Evolutionary conservation across 345 rosid genomes (phyloP), one percentile per base, ranked within the genome.

Genomic region (Salix udensis): DNA sequence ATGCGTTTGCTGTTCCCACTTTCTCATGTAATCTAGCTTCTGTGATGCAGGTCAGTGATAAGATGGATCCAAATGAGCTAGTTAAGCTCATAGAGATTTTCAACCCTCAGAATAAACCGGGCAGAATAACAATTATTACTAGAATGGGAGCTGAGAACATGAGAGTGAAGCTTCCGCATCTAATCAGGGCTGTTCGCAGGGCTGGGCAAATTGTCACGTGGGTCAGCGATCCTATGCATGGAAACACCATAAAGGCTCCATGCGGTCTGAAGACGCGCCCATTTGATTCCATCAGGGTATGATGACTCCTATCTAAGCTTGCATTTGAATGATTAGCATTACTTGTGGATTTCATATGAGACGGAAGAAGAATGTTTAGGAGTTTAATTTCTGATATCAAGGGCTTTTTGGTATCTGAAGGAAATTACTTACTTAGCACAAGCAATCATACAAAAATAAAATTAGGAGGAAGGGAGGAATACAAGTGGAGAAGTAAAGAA

Each of bases 171-270:
- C 94, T 93, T 83, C 98, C 98, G 64, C 89, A 93, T 87, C 82
- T 93, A 73, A 90, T 93, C 12, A 83, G 97, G 83, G 97, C 94
- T 24, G 95, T 91, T 19, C 89, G 94, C 19, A 65, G 89, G 10
- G 90, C 95, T 23, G 97, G 98, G 64, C 97, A 85, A 78, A 91
- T 91, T 78, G 97, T 91, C 77, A 91, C 97, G 24, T 93, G 98
- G 97, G 95, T 93, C 77, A 91, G 97, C 78, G 98, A 93, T 83
- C 98, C 98, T 65, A 91, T 93, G 98, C 98, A 93, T 60, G 97
- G 97, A 73, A 93, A 93, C 92, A 93, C 97, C 81, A 91, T 93
- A 65, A 93, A 93, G 86, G 97, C 97, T 82, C 98, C 98, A n/a
- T 90, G 93, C 13, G 98, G 98, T 78, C 91, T 93, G 72, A 93